phyloP scores from a whole-genome alignment of 345 rosid species.

The Melastoma malabathricum region DNA sequence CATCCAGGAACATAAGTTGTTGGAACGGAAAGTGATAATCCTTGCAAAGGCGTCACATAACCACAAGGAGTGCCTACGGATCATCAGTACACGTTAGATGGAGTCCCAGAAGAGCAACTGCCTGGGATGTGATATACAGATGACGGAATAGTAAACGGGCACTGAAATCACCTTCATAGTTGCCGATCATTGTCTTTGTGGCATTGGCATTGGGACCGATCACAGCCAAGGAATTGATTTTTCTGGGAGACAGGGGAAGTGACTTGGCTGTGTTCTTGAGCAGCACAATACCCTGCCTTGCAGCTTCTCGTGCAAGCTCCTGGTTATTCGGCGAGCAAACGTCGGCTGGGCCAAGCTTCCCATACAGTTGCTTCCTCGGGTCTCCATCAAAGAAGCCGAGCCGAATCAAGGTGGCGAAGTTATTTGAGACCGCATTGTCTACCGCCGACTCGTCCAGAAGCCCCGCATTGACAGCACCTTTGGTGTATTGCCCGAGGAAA shows the following conservation, averaged over 20 bases:
- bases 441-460: slow-evolving; percentile 41
- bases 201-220: slow-evolving; percentile 92
- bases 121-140: too few species aligned
- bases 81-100: neutral
- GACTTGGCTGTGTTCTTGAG: slow-evolving; percentile 51
- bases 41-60: slow-evolving; percentile 75
- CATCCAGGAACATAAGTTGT: slow-evolving; percentile 60
- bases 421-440: slow-evolving; percentile 59
- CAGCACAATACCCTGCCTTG: slow-evolving; percentile 89
- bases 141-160: too few species aligned
- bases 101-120: neutral
- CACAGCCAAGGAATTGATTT: slow-evolving; percentile 55
- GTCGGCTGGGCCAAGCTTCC: slow-evolving; percentile 63
- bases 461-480: slow-evolving; percentile 60
- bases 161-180: slow-evolving; percentile 46
- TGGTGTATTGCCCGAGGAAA: slow-evolving; percentile 66
- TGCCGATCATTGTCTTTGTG: slow-evolving; percentile 91
- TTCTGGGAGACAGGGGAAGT: slow-evolving; percentile 50
- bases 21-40: slow-evolving; percentile 40
- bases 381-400: slow-evolving; percentile 91
- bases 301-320: slow-evolving; percentile 75
- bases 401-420: slow-evolving; percentile 71
- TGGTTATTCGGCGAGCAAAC: slow-evolving; percentile 62
- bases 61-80: slow-evolving; percentile 66
- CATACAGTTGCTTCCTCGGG: slow-evolving; percentile 61